A percentile compares a stretch with the other conserved stretches of the same genome.
These are phyloP conservation scores for Lathyrus sativus DNA, from an alignment of 306 rosid genomes.

Conservation along the genomic window DNA sequence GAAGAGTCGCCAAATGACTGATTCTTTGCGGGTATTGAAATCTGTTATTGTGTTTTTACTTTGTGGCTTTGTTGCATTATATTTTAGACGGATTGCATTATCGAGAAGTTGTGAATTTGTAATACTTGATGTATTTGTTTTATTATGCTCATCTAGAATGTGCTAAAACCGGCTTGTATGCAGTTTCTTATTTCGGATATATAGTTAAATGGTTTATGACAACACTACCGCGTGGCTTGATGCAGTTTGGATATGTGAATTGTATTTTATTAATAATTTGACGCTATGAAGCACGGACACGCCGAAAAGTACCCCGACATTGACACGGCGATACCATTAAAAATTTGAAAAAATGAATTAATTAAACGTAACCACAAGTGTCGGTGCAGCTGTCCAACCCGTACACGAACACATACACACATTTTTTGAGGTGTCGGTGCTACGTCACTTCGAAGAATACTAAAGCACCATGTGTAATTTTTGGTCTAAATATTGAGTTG, in stretches of 20 bases:
- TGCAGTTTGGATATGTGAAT: neutral
- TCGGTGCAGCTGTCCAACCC: too few species aligned
- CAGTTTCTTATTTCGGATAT: neutral
- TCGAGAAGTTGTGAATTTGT: neutral
- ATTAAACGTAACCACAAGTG: too few species aligned
- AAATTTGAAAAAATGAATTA: too few species aligned
- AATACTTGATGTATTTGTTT: slow-evolving; percentile 7
- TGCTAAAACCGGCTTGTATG: neutral
- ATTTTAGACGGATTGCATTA: neutral
- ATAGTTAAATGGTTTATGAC: neutral
- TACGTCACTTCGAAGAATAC: neutral
- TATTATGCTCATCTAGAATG: neutral
- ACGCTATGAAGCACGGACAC: too few species aligned
- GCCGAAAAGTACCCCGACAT: too few species aligned
- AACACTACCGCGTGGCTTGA: neutral
- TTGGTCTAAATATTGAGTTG: slow-evolving; percentile 14
- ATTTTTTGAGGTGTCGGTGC: too few species aligned
- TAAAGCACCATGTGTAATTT: neutral
- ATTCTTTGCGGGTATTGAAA: slow-evolving; percentile 68
- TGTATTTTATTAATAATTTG: neutral
- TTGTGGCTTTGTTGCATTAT: slow-evolving; percentile 3
- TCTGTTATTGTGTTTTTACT: neutral
- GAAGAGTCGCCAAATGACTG: slow-evolving; percentile 76
- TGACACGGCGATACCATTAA: too few species aligned
- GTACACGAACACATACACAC: too few species aligned